phyloP scores from a whole-genome alignment of 345 rosid genomes.

The Leavenworthia alabamica region DNA sequence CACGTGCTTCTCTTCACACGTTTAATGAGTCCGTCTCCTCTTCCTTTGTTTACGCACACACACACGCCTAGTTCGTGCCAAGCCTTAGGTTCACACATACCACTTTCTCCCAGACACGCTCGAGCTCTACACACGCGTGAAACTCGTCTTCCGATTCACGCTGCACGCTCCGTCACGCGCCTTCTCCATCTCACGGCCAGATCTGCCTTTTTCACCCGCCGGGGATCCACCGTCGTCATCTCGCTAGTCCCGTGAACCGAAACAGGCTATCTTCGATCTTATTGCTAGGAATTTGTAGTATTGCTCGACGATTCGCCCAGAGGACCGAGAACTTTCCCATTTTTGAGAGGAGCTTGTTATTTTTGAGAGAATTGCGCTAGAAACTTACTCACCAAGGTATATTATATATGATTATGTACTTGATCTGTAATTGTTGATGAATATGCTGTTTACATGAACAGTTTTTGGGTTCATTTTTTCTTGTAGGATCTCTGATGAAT shows the following conservation, averaged over 20 bases:
- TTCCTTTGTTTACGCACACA: slow-evolving; percentile 15
- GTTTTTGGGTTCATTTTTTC: not conserved
- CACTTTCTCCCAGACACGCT: slow-evolving; percentile 50
- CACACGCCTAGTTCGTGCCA: slow-evolving; percentile 90
- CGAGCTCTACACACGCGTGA: slow-evolving; percentile 66
- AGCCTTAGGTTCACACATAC: slow-evolving; percentile 41
- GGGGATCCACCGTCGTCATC: slow-evolving; percentile 29
- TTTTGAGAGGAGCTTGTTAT: slow-evolving; percentile 17
- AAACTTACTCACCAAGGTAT: slow-evolving; percentile 12
- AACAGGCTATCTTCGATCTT: slow-evolving; percentile 16
- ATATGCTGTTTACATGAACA: slow-evolving; percentile 4
- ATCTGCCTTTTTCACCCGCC: slow-evolving; percentile 33
- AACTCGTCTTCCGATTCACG: slow-evolving; percentile 28
- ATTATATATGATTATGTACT: slow-evolving; percentile 16
- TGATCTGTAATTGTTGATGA: not conserved
- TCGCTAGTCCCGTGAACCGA: not conserved
- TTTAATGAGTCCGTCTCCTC: slow-evolving; percentile 15
- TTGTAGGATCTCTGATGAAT: slow-evolving; percentile 1
- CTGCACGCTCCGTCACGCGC: slow-evolving; percentile 54
- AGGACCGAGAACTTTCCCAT: slow-evolving; percentile 10
- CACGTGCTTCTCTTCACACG: slow-evolving; percentile 44
- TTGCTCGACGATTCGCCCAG: slow-evolving; percentile 2
- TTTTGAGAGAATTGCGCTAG: slow-evolving; percentile 15
- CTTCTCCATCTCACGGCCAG: slow-evolving; percentile 28
- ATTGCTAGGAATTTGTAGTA: slow-evolving; percentile 18